Conservation (phyloP, 805 yeast species). For the Groenewaldozyma tartarivorans region DNA sequence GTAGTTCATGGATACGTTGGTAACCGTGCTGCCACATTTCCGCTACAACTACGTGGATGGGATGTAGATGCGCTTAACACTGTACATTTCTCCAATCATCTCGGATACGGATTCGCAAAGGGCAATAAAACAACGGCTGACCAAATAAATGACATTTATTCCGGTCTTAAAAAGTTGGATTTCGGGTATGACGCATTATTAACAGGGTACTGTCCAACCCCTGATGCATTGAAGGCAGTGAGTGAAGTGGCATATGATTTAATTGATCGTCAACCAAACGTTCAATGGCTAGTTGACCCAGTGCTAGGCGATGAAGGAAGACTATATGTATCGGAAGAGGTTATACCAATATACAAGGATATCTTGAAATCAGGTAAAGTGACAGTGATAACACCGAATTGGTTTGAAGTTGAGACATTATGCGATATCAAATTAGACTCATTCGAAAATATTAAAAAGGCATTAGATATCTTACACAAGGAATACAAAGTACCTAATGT, state of each 20-base stretch:
- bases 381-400: slow-evolving; percentile 81
- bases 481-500: slow-evolving; percentile 45
- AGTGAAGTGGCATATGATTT: slow-evolving; percentile 33
- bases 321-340: slow-evolving; percentile 54
- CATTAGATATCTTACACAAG: slow-evolving; percentile 41
- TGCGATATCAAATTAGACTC: slow-evolving; percentile 41
- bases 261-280: slow-evolving; percentile 19
- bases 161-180: slow-evolving; percentile 45
- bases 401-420: slow-evolving; percentile 74
- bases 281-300: slow-evolving; percentile 71
- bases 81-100: slow-evolving; percentile 83
- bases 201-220: slow-evolving; percentile 72
- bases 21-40: slow-evolving; percentile 82
- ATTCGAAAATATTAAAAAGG: slow-evolving; percentile 32
- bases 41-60: slow-evolving; percentile 82
- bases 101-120: slow-evolving; percentile 66
- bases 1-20: slow-evolving; percentile 97
- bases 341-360: slow-evolving; percentile 48
- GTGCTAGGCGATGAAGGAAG: slow-evolving; percentile 86
- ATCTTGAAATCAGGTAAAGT: slow-evolving; percentile 40
- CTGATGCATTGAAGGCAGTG: slow-evolving; percentile 43
- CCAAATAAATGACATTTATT: slow-evolving; percentile 39
- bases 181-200: slow-evolving; percentile 54
- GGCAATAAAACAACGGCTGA: slow-evolving; percentile 45
- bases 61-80: slow-evolving; percentile 86